A percentile compares a stretch with the other conserved stretches of the same genome.
These are phyloP conservation scores for Plasmodium coatneyi DNA, from an alignment of 169 alveolate genomes.

Conservation along the genomic window DNA sequence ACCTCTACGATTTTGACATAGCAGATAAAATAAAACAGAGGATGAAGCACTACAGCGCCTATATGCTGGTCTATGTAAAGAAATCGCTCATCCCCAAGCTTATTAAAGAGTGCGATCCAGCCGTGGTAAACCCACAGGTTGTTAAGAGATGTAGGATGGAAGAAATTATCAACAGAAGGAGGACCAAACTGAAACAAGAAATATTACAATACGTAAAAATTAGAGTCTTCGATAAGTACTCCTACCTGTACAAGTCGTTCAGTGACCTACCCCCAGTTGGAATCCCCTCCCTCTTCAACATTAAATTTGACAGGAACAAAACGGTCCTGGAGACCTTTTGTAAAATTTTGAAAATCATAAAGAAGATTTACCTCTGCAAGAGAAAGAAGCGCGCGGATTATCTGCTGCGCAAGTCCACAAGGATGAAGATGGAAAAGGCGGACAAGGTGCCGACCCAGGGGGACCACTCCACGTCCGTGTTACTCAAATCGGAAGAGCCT, in stretches of 20 bases:
- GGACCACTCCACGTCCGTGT: background rate
- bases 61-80: conserved; percentile 94
- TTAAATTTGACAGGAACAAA: conserved; percentile 76
- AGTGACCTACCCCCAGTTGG: conserved; percentile 81
- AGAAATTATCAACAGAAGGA: conserved; percentile 76
- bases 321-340: conserved; percentile 74
- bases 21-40: conserved; percentile 79
- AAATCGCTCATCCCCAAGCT: conserved; percentile 87
- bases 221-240: conserved; percentile 77
- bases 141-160: conserved; percentile 82
- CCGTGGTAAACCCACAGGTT: conserved; percentile 84
- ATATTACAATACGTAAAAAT: conserved; percentile 81
- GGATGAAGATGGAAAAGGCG: background rate
- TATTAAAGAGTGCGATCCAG: conserved; percentile 87
- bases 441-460: background rate
- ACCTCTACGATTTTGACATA: conserved; percentile 53
- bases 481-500: background rate
- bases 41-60: conserved; percentile 90
- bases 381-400: background rate
- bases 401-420: background rate
- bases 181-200: conserved; percentile 82
- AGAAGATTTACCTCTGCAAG: conserved; percentile 44
- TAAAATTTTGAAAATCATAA: conserved; percentile 68
- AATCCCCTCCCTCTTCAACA: conserved; percentile 73
- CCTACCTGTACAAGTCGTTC: conserved; percentile 75